These are phyloP conservation scores for Neurospora intermedia DNA, from an alignment of 495 filamentous ascomycete genomes.

Conservation along the genomic window DNA sequence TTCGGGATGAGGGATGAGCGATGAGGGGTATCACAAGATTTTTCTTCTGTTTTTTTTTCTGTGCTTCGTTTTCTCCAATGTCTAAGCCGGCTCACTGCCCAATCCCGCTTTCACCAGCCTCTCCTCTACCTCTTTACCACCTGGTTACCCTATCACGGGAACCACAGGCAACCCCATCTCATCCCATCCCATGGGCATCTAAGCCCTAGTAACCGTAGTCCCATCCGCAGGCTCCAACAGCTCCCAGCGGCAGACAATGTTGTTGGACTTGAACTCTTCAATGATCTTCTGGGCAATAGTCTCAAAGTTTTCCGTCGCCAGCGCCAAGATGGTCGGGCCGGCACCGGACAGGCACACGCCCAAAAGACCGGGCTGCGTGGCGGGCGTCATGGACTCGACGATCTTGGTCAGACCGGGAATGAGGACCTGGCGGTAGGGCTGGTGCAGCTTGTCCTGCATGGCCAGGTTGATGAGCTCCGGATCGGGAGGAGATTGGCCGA, in stretches of 20 bases:
- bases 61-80: background rate
- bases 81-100: background rate
- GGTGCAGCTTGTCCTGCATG: slow-evolving; percentile 97
- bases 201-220: slow-evolving; percentile 45
- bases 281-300: slow-evolving; percentile 73
- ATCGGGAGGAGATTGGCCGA: slow-evolving; percentile 83
- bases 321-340: slow-evolving; percentile 84
- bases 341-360: slow-evolving; percentile 91
- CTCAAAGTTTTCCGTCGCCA: slow-evolving; percentile 80
- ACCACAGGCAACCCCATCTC: background rate
- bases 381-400: slow-evolving; percentile 72
- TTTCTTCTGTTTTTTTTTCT: slow-evolving; percentile 5
- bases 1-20: background rate
- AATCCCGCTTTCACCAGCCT: background rate
- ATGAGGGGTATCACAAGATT: slow-evolving; percentile 9
- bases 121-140: background rate
- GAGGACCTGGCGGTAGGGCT: slow-evolving; percentile 79
- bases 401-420: slow-evolving; percentile 90
- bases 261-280: slow-evolving; percentile 42
- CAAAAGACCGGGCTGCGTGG: slow-evolving; percentile 73
- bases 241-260: slow-evolving; percentile 76
- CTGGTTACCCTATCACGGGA: background rate
- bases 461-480: slow-evolving; percentile 86
- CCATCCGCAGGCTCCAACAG: slow-evolving; percentile 82
- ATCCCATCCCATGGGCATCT: background rate